Evolutionary conservation across 2,329 filamentous ascomycete species (phyloP).

Genomic region (Bipolaris cookei): DNA sequence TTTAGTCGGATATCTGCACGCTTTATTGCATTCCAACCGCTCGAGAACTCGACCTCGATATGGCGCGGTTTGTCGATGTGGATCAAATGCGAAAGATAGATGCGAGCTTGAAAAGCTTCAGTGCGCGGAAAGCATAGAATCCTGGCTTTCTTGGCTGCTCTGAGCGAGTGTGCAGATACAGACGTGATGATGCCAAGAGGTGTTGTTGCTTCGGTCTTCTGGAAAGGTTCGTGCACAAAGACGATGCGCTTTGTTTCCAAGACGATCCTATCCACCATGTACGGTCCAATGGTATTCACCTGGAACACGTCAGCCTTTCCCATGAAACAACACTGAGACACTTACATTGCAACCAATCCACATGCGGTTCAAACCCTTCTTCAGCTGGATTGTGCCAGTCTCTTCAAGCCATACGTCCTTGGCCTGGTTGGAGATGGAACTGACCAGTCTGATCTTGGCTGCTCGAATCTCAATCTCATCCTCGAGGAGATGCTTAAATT

Average conservation of each 20-base stretch:
- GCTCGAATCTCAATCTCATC: constrained; percentile 72
- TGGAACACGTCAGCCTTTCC: constrained; percentile 48
- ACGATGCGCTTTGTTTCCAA: constrained; percentile 68
- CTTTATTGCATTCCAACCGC: constrained; percentile 73
- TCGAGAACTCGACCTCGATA: constrained; percentile 74
- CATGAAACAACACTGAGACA: neutral
- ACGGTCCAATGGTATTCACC: constrained; percentile 73
- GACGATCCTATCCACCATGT: constrained; percentile 74
- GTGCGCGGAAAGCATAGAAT: constrained; percentile 76
- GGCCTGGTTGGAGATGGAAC: constrained; percentile 60
- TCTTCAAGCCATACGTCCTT: constrained; percentile 73
- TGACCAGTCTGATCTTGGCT: constrained; percentile 68
- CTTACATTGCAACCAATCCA: constrained; percentile 57
- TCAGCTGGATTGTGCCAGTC: constrained; percentile 55
- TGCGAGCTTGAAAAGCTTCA: constrained; percentile 70
- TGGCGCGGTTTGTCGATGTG: constrained; percentile 80
- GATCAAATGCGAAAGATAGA: constrained; percentile 72
- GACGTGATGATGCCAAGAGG: constrained; percentile 56
- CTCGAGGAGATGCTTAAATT: constrained; percentile 73
- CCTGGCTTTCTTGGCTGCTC: constrained; percentile 56
- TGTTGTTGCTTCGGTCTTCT: constrained; percentile 56
- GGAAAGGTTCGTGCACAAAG: constrained; percentile 69
- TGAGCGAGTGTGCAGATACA: constrained; percentile 42
- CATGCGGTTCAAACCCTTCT: constrained; percentile 61
- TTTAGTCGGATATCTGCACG: constrained; percentile 60